Conservation (phyloP, 116 monocot genomes). For the Cymodocea nodosa region DNA sequence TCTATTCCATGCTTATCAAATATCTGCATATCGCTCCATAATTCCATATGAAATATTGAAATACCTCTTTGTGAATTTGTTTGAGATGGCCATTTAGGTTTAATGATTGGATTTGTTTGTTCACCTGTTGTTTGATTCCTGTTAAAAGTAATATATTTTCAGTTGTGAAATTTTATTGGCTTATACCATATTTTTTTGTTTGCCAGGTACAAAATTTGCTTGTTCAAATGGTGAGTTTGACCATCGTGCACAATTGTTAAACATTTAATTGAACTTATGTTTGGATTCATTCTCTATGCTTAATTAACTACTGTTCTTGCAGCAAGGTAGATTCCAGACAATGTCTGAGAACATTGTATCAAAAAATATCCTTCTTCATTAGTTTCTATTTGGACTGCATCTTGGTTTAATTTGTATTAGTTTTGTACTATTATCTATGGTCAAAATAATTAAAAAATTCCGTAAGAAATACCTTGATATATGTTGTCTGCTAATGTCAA, state of each 20-base stretch:
- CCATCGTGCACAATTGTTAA: background rate
- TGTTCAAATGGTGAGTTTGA: constrained; percentile 45
- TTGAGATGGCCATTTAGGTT: background rate
- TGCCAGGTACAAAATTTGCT: constrained; percentile 64
- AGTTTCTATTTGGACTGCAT: background rate
- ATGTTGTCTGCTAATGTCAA: no score
- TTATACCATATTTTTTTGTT: background rate
- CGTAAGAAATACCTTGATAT: no score
- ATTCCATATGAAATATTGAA: background rate
- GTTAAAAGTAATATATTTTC: background rate
- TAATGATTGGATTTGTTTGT: background rate
- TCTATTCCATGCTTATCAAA: background rate
- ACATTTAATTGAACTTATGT: background rate
- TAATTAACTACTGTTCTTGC: constrained; percentile 13
- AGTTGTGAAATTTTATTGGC: background rate
- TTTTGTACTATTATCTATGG: background rate
- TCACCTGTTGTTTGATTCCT: background rate
- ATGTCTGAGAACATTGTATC: constrained; percentile 68
- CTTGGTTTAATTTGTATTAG: background rate
- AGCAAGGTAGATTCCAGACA: constrained; percentile 72
- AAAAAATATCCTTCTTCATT: constrained; percentile 68
- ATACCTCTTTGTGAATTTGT: background rate
- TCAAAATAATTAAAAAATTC: no score
- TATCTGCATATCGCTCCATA: background rate
- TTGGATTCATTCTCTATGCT: constrained; percentile 4